Evolutionary conservation across 352 stramenopile genomes (phyloP).

Genomic region (Globisporangium splendens): DNA sequence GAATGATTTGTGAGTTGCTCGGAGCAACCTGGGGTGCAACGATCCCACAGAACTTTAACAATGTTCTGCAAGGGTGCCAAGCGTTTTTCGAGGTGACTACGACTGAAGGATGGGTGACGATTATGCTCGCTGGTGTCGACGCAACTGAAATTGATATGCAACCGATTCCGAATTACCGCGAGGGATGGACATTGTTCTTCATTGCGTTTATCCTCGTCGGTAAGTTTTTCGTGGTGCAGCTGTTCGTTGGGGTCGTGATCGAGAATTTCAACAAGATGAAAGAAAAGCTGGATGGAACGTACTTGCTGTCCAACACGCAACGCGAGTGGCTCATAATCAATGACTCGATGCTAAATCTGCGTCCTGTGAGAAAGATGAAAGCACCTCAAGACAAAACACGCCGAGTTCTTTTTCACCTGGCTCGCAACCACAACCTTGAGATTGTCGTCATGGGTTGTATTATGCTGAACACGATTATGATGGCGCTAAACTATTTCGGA

Average conservation of each 20-base stretch:
- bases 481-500: slow-evolving; percentile 84
- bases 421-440: slow-evolving; percentile 63
- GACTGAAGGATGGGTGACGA: slow-evolving; percentile 86
- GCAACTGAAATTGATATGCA: slow-evolving; percentile 89
- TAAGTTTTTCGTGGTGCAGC: slow-evolving; percentile 90
- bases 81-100: slow-evolving; percentile 92
- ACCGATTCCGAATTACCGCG: slow-evolving; percentile 72
- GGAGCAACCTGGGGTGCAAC: slow-evolving; percentile 35
- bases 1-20: slow-evolving; percentile 37
- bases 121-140: slow-evolving; percentile 89
- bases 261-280: slow-evolving; percentile 90
- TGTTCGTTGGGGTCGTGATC: slow-evolving; percentile 94
- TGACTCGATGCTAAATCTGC: slow-evolving; percentile 47
- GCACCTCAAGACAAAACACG: slow-evolving; percentile 37
- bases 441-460: slow-evolving; percentile 79
- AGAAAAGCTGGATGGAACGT: slow-evolving; percentile 53
- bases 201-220: slow-evolving; percentile 89
- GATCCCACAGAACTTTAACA: slow-evolving; percentile 79
- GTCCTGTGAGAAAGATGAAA: slow-evolving; percentile 35
- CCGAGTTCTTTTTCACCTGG: slow-evolving; percentile 35
- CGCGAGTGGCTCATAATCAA: slow-evolving; percentile 72
- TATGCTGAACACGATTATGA: slow-evolving; percentile 81
- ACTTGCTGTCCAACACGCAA: slow-evolving; percentile 70
- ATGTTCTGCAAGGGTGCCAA: slow-evolving; percentile 59
- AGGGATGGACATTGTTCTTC: slow-evolving; percentile 82